A percentile compares a stretch with the other conserved stretches of the same genome.
Conservation (phyloP, 192 early-diverging fungal species). For the Podila horticola region DNA sequence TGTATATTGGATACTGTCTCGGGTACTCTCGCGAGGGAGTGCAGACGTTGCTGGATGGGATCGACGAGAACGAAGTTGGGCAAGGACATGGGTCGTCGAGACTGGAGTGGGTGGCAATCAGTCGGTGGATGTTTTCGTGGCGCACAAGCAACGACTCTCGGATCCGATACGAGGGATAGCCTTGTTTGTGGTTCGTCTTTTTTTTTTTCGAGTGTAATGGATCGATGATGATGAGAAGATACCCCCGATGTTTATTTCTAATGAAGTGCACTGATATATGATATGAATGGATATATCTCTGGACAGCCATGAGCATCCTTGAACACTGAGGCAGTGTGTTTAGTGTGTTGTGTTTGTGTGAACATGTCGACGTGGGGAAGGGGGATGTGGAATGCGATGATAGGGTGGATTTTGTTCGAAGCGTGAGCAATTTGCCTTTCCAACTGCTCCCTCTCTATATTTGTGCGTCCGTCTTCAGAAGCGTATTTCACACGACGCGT, state of each 20-base stretch:
- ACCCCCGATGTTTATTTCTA: too few relatives aligned
- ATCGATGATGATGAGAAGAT: not conserved
- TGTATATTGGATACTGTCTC: constrained; percentile 24
- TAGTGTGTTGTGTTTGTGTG: not conserved
- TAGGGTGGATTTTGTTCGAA: not conserved
- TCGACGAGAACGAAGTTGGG: not conserved
- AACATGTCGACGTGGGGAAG: not conserved
- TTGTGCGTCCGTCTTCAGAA: too few relatives aligned
- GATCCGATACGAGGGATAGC: not conserved
- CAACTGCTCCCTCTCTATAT: not conserved
- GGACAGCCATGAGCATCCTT: too few relatives aligned
- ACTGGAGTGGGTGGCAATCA: not conserved
- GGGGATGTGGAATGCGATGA: not conserved
- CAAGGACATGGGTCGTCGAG: not conserved
- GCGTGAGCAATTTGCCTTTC: not conserved
- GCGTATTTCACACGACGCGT: too few relatives aligned
- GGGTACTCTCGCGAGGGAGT: constrained; percentile 18
- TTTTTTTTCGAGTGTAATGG: not conserved
- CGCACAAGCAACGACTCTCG: not conserved
- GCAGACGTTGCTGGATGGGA: not conserved
- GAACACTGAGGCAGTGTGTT: too few relatives aligned
- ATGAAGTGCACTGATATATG: too few relatives aligned
- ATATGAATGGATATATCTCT: too few relatives aligned
- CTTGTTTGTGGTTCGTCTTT: not conserved
- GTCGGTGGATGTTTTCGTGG: not conserved